phyloP scores from a whole-genome alignment of 345 rosid genomes.

The Syzygium aromaticum region DNA sequence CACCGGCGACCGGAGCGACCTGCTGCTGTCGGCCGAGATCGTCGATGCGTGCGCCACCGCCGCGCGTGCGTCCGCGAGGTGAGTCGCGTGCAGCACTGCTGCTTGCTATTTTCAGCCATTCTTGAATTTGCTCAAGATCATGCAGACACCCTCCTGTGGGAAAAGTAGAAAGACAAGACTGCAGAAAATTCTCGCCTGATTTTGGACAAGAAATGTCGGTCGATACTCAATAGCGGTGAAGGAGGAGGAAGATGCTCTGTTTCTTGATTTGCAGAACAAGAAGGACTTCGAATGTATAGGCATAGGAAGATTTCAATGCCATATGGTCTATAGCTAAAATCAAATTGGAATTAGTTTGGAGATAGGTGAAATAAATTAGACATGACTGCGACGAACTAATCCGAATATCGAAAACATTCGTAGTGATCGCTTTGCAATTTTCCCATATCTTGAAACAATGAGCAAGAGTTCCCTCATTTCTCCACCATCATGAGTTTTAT shows the following conservation, averaged over 20 bases:
- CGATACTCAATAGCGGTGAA: background rate
- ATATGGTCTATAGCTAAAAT: background rate
- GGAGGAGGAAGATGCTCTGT: background rate
- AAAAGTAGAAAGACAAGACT: background rate
- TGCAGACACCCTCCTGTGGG: background rate
- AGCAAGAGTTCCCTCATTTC: background rate
- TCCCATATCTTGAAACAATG: background rate
- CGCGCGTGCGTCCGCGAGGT: conserved; percentile 53
- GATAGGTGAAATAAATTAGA: background rate
- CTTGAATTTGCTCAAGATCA: background rate
- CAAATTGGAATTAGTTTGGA: background rate
- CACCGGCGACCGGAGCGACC: conserved; percentile 46
- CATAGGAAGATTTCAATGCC: background rate
- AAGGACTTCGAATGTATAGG: background rate
- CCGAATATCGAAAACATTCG: background rate
- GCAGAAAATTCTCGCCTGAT: background rate
- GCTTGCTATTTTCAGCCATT: background rate
- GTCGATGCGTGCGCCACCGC: conserved; percentile 50
- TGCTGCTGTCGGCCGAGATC: conserved; percentile 49
- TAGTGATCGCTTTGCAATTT: background rate
- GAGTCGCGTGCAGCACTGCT: background rate
- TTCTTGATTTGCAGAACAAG: background rate
- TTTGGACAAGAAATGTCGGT: background rate
- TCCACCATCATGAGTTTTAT: background rate
- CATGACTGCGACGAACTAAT: background rate